These are phyloP conservation scores for Trametes villosa DNA, from an alignment of 768 basidiomycete species.

Conservation along the genomic window DNA sequence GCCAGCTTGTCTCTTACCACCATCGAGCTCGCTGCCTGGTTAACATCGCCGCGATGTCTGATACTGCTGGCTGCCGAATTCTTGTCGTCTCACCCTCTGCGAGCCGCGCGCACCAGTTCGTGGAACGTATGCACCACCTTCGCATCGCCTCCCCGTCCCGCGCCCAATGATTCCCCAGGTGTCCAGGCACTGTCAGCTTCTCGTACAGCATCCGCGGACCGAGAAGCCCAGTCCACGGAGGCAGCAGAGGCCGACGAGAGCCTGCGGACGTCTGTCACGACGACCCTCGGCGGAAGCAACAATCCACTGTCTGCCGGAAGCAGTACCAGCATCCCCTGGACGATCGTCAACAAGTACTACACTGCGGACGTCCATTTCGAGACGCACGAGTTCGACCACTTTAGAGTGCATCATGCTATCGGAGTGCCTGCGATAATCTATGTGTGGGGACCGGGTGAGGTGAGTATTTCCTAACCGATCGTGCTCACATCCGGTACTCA, in stretches of 20 bases:
- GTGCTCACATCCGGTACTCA: not conserved
- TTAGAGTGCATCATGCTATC: slow-evolving; percentile 45
- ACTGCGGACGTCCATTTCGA: slow-evolving; percentile 75
- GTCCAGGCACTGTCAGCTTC: slow-evolving; percentile 29
- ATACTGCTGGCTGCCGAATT: slow-evolving; percentile 26
- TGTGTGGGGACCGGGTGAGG: slow-evolving; percentile 72
- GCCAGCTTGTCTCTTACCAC: slow-evolving; percentile 1
- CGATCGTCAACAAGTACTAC: slow-evolving; percentile 82
- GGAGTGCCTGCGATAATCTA: slow-evolving; percentile 74
- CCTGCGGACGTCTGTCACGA: not conserved
- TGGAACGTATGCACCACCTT: slow-evolving; percentile 34
- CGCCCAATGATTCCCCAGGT: slow-evolving; percentile 27
- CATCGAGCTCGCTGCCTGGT: not conserved
- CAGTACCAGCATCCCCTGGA: slow-evolving; percentile 61
- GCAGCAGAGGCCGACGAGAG: not conserved
- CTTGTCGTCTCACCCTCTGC: slow-evolving; percentile 33
- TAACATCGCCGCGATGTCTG: slow-evolving; percentile 1
- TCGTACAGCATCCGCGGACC: not conserved
- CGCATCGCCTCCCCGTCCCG: slow-evolving; percentile 13
- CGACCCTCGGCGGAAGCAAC: not conserved
- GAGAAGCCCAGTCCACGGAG: not conserved
- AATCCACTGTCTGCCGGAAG: slow-evolving; percentile 11
- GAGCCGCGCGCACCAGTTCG: slow-evolving; percentile 28
- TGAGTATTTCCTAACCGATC: slow-evolving; percentile 36
- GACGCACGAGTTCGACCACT: slow-evolving; percentile 49